A percentile compares a stretch with the other conserved stretches of the same genome.
Conservation (phyloP, 2,329 filamentous ascomycete genomes). For the Fusarium sp. region DNA sequence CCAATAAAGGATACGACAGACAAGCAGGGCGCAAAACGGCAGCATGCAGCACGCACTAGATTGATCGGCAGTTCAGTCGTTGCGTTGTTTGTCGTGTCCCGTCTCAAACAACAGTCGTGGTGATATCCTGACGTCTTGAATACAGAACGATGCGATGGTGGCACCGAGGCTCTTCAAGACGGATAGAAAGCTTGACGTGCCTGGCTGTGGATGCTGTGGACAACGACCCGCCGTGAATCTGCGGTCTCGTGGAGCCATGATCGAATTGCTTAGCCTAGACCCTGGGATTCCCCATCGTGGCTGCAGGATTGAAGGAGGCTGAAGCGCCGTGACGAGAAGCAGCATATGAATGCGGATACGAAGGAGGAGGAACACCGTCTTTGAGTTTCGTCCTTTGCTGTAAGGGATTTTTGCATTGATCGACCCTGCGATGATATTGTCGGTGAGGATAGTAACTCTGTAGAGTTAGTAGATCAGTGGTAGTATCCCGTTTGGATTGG, state of each 20-base stretch:
- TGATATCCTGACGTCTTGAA: background rate
- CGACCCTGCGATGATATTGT: background rate
- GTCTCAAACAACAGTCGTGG: background rate
- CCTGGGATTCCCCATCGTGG: constrained; percentile 28
- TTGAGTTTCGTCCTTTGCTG: background rate
- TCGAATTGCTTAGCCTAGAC: constrained; percentile 19
- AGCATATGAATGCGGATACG: background rate
- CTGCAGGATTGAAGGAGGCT: constrained; percentile 26
- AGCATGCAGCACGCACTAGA: constrained; percentile 1
- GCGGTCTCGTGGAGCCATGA: constrained; percentile 28
- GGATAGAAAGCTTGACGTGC: background rate
- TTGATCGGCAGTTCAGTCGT: constrained; percentile 15
- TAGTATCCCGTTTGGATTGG: constrained; percentile 10
- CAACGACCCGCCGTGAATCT: constrained; percentile 6
- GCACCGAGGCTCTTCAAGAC: constrained; percentile 1
- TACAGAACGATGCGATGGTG: background rate
- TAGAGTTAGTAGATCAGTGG: background rate
- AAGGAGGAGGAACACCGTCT: background rate
- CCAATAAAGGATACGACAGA: constrained; percentile 5
- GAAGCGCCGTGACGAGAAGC: constrained; percentile 3
- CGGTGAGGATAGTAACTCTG: background rate
- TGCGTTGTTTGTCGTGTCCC: background rate
- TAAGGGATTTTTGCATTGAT: constrained; percentile 1
- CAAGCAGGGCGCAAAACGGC: background rate
- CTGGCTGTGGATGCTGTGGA: constrained; percentile 6